phyloP scores from a whole-genome alignment of 371 early-diverging fungal genomes.

The Syncephalastrum sp. region DNA sequence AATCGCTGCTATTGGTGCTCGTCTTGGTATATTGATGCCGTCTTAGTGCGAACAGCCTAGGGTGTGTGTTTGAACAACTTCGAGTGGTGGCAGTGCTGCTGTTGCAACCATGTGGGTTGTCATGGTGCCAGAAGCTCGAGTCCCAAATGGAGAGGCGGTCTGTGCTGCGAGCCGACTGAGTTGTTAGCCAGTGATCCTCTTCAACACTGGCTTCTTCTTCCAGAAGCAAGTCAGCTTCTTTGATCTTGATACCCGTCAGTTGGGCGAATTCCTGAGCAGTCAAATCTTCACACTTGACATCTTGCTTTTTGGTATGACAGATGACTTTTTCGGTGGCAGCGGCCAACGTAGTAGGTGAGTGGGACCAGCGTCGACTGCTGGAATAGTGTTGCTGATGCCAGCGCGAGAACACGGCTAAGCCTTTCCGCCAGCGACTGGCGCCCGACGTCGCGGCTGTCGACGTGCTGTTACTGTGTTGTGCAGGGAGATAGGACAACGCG shows the following conservation, averaged over 20 bases:
- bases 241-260: slow-evolving; percentile 26
- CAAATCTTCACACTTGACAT: slow-evolving; percentile 26
- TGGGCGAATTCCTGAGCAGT: slow-evolving; percentile 32
- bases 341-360: slow-evolving; percentile 16
- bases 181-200: background rate
- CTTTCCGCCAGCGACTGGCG: slow-evolving; percentile 17
- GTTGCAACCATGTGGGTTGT: background rate
- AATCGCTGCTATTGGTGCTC: slow-evolving; percentile 16
- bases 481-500: slow-evolving; percentile 19
- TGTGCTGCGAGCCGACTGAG: slow-evolving; percentile 5
- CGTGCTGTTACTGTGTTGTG: slow-evolving; percentile 4
- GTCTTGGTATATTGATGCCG: background rate
- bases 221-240: background rate
- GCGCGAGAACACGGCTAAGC: slow-evolving; percentile 11
- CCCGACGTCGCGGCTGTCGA: background rate
- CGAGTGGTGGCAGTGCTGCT: slow-evolving; percentile 7
- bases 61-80: slow-evolving; percentile 1
- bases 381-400: background rate
- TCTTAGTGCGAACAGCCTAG: background rate
- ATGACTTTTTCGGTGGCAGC: slow-evolving; percentile 27
- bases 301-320: slow-evolving; percentile 9
- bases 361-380: background rate
- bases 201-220: slow-evolving; percentile 8
- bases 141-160: slow-evolving; percentile 2
- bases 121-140: background rate